Percentiles rank a stretch among this genome's conserved stretches.
phyloP scores from a whole-genome alignment of 2,329 filamentous ascomycete genomes.

The Calonectria pseudoreteaudii region DNA sequence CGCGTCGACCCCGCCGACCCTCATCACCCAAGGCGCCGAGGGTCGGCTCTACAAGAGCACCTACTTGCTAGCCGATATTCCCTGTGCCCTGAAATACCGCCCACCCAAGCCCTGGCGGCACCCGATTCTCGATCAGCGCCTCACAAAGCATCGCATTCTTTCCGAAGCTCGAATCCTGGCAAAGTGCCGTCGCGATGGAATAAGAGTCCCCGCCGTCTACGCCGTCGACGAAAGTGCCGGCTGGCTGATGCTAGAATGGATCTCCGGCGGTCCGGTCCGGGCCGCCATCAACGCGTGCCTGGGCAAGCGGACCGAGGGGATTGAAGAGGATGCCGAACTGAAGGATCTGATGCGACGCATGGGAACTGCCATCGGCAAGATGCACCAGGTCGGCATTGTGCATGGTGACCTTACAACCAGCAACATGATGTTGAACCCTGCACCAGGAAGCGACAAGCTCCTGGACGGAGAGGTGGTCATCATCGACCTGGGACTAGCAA shows the following conservation, averaged over 20 bases:
- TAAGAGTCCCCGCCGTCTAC: slow-evolving; percentile 85
- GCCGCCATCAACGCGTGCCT: slow-evolving; percentile 78
- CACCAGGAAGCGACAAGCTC: slow-evolving; percentile 34
- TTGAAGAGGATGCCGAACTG: slow-evolving; percentile 62
- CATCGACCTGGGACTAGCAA: slow-evolving; percentile 94
- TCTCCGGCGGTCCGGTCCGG: slow-evolving; percentile 78
- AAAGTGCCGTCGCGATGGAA: slow-evolving; percentile 81
- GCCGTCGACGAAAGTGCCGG: slow-evolving; percentile 73
- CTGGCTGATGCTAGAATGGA: slow-evolving; percentile 89
- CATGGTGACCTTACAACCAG: slow-evolving; percentile 98
- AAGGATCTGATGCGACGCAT: slow-evolving; percentile 76
- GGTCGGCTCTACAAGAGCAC: slow-evolving; percentile 90
- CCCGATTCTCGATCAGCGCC: slow-evolving; percentile 84
- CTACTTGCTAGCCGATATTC: slow-evolving; percentile 75
- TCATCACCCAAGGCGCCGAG: slow-evolving; percentile 95
- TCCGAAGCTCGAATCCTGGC: slow-evolving; percentile 89
- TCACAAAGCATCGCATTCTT: slow-evolving; percentile 88
- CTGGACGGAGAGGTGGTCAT: slow-evolving; percentile 83
- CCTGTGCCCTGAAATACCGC: slow-evolving; percentile 90
- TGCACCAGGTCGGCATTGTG: slow-evolving; percentile 88
- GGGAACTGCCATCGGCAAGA: slow-evolving; percentile 75
- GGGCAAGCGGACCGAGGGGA: slow-evolving; percentile 54
- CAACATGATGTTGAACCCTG: slow-evolving; percentile 84
- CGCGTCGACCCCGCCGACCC: slow-evolving; percentile 68
- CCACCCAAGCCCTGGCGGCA: slow-evolving; percentile 94